A percentile compares a stretch with the other conserved stretches of the same genome.
Evolutionary conservation across 1,284 basidiomycete genomes (phyloP).

Genomic region (Neonothopanus nambi): DNA sequence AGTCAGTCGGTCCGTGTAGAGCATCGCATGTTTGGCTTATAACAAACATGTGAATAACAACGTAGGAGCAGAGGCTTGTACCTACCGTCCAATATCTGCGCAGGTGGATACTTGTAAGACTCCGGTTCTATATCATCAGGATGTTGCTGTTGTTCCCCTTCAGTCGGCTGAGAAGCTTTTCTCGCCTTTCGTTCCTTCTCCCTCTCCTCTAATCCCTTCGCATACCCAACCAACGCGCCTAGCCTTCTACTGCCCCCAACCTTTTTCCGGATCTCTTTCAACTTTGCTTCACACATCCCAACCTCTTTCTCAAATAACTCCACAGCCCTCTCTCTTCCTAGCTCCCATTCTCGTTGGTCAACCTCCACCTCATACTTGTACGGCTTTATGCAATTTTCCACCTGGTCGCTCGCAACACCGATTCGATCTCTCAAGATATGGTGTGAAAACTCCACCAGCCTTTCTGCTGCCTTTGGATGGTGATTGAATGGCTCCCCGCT

Average conservation of each 20-base stretch:
- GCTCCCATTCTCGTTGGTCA: slow-evolving; percentile 75
- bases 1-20: slow-evolving; percentile 80
- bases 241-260: slow-evolving; percentile 86
- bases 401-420: slow-evolving; percentile 93
- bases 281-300: slow-evolving; percentile 80
- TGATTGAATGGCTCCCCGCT: slow-evolving; percentile 88
- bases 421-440: slow-evolving; percentile 91
- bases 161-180: slow-evolving; percentile 45
- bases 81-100: slow-evolving; percentile 87
- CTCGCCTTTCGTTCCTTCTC: slow-evolving; percentile 69
- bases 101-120: slow-evolving; percentile 89
- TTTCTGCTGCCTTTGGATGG: slow-evolving; percentile 86
- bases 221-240: slow-evolving; percentile 79
- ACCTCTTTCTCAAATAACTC: slow-evolving; percentile 85
- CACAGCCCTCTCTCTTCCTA: slow-evolving; percentile 75
- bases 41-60: slow-evolving; percentile 13
- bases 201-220: slow-evolving; percentile 80
- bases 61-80: slow-evolving; percentile 10
- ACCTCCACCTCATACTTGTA: slow-evolving; percentile 92
- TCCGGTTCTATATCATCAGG: slow-evolving; percentile 53
- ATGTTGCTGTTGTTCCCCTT: slow-evolving; percentile 26
- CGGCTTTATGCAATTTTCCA: slow-evolving; percentile 99
- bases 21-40: slow-evolving; percentile 86
- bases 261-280: slow-evolving; percentile 82
- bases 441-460: slow-evolving; percentile 90